Base-by-base conservation (phyloP, 2,329 filamentous ascomycete species). In the Gaeumannomyces tritici region DNA sequence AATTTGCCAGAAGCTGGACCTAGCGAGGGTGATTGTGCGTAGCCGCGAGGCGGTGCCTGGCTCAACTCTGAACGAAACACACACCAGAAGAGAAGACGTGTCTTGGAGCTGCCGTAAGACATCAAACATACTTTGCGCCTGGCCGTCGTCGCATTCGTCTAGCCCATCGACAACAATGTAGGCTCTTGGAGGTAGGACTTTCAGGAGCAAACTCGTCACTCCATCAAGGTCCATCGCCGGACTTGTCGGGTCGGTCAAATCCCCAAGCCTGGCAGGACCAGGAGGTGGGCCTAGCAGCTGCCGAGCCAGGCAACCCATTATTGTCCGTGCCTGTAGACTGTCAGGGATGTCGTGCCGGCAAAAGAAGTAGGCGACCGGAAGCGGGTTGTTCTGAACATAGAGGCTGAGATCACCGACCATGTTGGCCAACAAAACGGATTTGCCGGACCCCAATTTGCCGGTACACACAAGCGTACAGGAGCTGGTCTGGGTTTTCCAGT, bases 371-470 rank as follows among this genome's bases (percentile, higher is more conserved):
- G 68, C 69, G 3, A 73, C 66, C 2, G 42, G 54, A 28, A 29
- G 55, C 9, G 65, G 58, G 4, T 62, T 27, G 13, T 59, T 62
- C 33, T 63, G 31, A 12, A 55, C 31, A 58, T 66, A 12, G 0
- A 75, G 64, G 54, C 71, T 69, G 2, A 77, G 57, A 55, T 77
- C 72, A 59, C 75, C 72, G 0, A 80, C 70, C 0, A 80, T 71
- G 60, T 79, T 80, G 1, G 78, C 77, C 4, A 79, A 58, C 9
- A 76, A 60, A 1, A 80, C 76, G 0, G 78, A 78, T 62, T 80
- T 80, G 0, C 78, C 77, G 0, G 73, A 75, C 1, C 78, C 77
- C 0, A 80, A 67, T 57, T 75, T 78, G 5, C 77, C 77, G 12
- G 61, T 70, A 33, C 68, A 73, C 0, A 78, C 1, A 0, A 80